These are phyloP conservation scores for Ogataea dorogensis DNA, from an alignment of 805 yeast species.

Conservation along the genomic window DNA sequence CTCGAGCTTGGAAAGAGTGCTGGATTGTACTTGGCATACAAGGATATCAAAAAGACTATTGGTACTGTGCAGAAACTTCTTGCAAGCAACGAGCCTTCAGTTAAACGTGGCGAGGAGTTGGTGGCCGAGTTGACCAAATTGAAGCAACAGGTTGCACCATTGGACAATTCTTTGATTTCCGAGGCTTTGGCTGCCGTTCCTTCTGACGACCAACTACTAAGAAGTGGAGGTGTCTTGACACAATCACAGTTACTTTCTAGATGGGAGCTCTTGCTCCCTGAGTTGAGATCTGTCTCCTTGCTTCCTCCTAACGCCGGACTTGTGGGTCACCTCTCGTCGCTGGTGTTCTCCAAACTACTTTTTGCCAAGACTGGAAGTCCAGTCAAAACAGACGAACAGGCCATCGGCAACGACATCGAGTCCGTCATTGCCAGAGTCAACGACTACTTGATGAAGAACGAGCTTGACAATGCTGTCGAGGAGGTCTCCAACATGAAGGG, in stretches of 20 bases:
- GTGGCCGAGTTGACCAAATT: slow-evolving; percentile 40
- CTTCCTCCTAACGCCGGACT: slow-evolving; percentile 96
- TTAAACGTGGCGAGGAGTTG: slow-evolving; percentile 46
- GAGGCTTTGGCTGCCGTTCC: slow-evolving; percentile 50
- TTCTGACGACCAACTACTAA: slow-evolving; percentile 35
- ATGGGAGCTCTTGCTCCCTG: slow-evolving; percentile 78
- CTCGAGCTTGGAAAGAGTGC: slow-evolving; percentile 42
- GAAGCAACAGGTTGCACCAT: slow-evolving; percentile 37
- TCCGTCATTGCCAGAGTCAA: slow-evolving; percentile 84
- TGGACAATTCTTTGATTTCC: slow-evolving; percentile 34
- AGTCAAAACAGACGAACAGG: slow-evolving; percentile 31
- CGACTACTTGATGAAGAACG: slow-evolving; percentile 67
- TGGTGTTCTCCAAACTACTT: slow-evolving; percentile 70
- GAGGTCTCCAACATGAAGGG: slow-evolving; percentile 89
- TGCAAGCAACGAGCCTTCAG: slow-evolving; percentile 34
- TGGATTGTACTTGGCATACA: slow-evolving; percentile 37
- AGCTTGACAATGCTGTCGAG: slow-evolving; percentile 85
- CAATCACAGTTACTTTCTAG: slow-evolving; percentile 75
- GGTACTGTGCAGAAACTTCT: slow-evolving; percentile 42
- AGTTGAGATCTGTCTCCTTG: slow-evolving; percentile 82
- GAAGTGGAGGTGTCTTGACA: slow-evolving; percentile 62
- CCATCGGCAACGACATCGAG: slow-evolving; percentile 76
- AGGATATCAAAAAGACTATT: slow-evolving; percentile 45
- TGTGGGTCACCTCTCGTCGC: slow-evolving; percentile 84
- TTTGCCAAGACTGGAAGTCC: slow-evolving; percentile 79